Evolutionary conservation across 257 asterid genomes (phyloP), one percentile per base, ranked within the genome.

Genomic region (Prunella vulgaris): DNA sequence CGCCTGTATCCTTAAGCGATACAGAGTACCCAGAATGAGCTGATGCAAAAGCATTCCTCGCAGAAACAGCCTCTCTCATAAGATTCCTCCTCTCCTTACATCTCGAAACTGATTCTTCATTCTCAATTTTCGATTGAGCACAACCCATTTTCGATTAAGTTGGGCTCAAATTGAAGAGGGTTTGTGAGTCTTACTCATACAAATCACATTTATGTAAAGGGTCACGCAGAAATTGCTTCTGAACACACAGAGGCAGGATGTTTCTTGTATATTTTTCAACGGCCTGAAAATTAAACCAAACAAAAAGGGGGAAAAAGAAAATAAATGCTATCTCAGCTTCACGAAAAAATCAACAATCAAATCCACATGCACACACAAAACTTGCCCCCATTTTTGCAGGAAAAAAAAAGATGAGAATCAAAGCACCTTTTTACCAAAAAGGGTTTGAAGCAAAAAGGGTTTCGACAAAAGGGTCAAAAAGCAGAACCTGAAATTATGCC

Each of bases 21-120:
- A 88, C 72, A 6, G 96, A 74, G 68, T 90, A 93, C 21, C 93
- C 96, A 17, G 99, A 87, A 80, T 93, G 96, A 0, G 93, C 96
- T 3, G 99, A 86, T 9, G 99, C 99, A 72, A 93, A 93, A n/a
- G 90, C 89, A 66, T 90, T 93, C 71, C 99, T 81, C 25, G 88
- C 86, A 10, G 77, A 65, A 28, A 88, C 97, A 10, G 95, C 96
- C 63, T 88, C 96, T 69, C 85, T 90, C 96, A 93, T 93, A 4
- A 83, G 71, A 69, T 93, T 93, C 69, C 95, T 82, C 66, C 97
- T 76, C 54, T 88, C 99, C 80, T 87, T 93, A 68, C 99, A 93
- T 72, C 99, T 87, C 5, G 96, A 76, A 64, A 93, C 99, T 4
- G 97, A 91, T 27, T 93, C 99, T 62, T 87, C 99, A 70, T 88